Conservation (phyloP, 371 early-diverging fungal genomes). For the Coemansia sp. region DNA sequence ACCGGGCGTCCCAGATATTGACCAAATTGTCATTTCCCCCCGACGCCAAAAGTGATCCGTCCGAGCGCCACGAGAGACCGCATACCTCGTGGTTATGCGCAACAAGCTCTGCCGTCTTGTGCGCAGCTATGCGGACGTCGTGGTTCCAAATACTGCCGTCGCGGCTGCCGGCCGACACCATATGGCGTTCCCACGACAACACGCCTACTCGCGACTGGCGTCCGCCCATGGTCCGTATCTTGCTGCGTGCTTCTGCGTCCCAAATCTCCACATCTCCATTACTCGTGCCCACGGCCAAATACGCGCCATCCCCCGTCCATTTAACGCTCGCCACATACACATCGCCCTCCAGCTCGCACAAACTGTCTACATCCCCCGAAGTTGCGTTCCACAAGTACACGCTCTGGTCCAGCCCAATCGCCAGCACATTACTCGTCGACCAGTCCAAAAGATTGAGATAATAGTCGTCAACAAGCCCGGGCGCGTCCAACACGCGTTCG, state of each 20-base stretch:
- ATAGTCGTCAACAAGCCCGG: conserved; percentile 92
- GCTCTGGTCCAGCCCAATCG: conserved; percentile 82
- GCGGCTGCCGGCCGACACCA: conserved; percentile 82
- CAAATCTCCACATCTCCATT: conserved; percentile 86
- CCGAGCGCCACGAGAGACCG: conserved; percentile 90
- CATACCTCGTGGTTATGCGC: conserved; percentile 87
- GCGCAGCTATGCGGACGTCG: conserved; percentile 83
- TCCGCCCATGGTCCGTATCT: conserved; percentile 73
- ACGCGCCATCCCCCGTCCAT: conserved; percentile 77
- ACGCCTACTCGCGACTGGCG: conserved; percentile 78
- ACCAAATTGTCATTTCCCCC: conserved; percentile 98
- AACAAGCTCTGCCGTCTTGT: conserved; percentile 65
- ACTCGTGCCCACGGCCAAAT: conserved; percentile 80
- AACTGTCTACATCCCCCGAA: conserved; percentile 68
- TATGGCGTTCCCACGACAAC: conserved; percentile 81
- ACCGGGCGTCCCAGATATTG: conserved; percentile 90
- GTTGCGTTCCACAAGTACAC: conserved; percentile 93
- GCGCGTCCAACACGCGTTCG: conserved; percentile 83
- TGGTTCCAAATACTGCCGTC: conserved; percentile 91
- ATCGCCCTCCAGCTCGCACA: conserved; percentile 62
- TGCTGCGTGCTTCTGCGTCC: conserved; percentile 71
- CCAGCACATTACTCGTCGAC: conserved; percentile 77
- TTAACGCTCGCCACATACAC: conserved; percentile 69
- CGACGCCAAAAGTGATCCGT: conserved; percentile 85
- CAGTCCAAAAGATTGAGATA: conserved; percentile 98